Percentiles rank a stretch among this genome's conserved stretches.
phyloP scores from a whole-genome alignment of 805 yeast species.

The Zygotorulaspora florentina region DNA sequence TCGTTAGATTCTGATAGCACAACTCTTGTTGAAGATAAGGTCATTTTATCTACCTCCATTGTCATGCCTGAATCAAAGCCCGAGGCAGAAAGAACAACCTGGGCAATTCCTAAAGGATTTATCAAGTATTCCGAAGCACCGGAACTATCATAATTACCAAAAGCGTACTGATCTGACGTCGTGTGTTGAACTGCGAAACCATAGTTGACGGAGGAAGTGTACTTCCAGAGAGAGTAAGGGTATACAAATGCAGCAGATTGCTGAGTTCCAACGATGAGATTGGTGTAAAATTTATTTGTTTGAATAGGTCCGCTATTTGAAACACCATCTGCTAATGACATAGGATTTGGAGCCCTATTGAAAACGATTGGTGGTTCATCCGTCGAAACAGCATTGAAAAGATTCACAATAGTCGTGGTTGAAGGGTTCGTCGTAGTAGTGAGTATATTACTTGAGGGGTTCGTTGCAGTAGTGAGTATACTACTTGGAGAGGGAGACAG shows the following conservation, averaged over 20 bases:
- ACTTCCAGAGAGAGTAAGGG: conserved; percentile 65
- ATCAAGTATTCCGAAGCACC: conserved; percentile 40
- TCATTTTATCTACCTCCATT: conserved; percentile 45
- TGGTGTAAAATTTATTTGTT: conserved; percentile 75
- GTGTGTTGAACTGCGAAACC: conserved; percentile 66
- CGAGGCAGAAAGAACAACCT: conserved; percentile 52
- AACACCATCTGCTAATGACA: conserved; percentile 46
- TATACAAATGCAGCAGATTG: conserved; percentile 53
- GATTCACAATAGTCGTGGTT: conserved; percentile 34
- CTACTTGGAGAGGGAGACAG: too few relatives aligned
- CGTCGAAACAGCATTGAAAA: conserved; percentile 49
- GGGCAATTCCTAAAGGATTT: conserved; percentile 54
- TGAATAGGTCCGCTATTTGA: conserved; percentile 46
- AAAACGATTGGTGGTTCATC: conserved; percentile 45
- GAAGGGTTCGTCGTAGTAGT: conserved; percentile 10
- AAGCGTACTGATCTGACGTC: conserved; percentile 37
- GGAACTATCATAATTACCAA: conserved; percentile 45
- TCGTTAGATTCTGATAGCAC: conserved; percentile 32
- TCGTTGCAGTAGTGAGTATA: too few relatives aligned
- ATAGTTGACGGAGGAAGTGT: conserved; percentile 38
- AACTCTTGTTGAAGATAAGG: conserved; percentile 48
- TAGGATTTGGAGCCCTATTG: conserved; percentile 42
- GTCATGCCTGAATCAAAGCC: conserved; percentile 40
- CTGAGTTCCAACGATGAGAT: conserved; percentile 55
- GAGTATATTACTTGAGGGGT: conserved; percentile 7